Evolutionary conservation across 2,329 filamentous ascomycete genomes (phyloP).

Genomic region (Pseudomassariella vexata): DNA sequence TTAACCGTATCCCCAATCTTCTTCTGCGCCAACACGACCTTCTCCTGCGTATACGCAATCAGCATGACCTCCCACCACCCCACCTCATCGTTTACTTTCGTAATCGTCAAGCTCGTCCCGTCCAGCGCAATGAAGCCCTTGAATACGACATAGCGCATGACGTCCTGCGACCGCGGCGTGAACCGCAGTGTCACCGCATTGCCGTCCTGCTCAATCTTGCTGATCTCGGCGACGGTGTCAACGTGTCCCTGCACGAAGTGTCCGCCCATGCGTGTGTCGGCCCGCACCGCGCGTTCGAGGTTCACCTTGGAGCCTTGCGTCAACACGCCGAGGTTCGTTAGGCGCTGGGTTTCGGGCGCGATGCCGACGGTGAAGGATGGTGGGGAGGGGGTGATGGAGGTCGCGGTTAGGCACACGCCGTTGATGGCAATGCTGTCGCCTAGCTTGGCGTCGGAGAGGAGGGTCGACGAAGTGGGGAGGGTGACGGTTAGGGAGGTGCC

Average conservation of each 20-base stretch:
- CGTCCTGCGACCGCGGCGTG: constrained; percentile 58
- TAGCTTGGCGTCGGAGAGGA: constrained; percentile 76
- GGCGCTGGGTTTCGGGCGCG: constrained; percentile 89
- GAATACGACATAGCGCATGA: constrained; percentile 86
- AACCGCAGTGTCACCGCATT: constrained; percentile 88
- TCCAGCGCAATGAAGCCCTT: constrained; percentile 96
- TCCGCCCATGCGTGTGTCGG: constrained; percentile 91
- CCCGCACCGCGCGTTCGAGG: constrained; percentile 87
- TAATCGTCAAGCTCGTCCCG: constrained; percentile 90
- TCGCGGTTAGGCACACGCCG: constrained; percentile 88
- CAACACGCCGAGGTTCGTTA: constrained; percentile 86
- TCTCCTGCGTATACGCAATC: constrained; percentile 92
- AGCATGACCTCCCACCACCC: constrained; percentile 97
- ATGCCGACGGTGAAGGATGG: constrained; percentile 82
- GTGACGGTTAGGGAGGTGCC: constrained; percentile 88
- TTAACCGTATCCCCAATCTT: constrained; percentile 76
- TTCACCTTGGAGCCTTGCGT: constrained; percentile 67
- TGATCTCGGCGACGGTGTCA: constrained; percentile 77
- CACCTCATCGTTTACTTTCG: constrained; percentile 70
- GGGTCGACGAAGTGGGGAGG: constrained; percentile 57
- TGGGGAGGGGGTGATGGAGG: constrained; percentile 32
- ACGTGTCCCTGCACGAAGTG: constrained; percentile 99
- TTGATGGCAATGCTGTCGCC: constrained; percentile 96
- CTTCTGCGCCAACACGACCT: constrained; percentile 78
- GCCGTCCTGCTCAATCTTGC: constrained; percentile 70